Conservation (phyloP, 176 grass and related monocot species). For the Musa troglodytarum region DNA sequence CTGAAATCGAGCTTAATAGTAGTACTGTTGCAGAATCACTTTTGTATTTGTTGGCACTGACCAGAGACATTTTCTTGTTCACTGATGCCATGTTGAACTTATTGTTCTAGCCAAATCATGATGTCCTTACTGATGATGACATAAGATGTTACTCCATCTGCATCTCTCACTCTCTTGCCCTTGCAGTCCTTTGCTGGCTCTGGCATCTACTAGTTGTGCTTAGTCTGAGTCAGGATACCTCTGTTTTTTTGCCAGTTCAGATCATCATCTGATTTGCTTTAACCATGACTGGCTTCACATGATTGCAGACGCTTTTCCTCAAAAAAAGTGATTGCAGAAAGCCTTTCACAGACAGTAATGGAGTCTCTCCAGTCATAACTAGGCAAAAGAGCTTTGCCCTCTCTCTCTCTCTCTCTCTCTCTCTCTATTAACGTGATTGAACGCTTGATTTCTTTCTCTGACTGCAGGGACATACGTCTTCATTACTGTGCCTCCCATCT, state of each 20-base stretch:
- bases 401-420: too few relatives aligned
- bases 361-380: neutral
- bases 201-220: neutral
- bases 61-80: neutral
- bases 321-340: neutral
- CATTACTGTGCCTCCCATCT: too few relatives aligned
- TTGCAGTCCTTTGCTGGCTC: neutral
- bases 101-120: neutral
- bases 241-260: neutral
- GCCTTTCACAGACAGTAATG: neutral
- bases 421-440: too few relatives aligned
- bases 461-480: too few relatives aligned
- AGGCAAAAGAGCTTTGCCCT: too few relatives aligned
- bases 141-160: neutral
- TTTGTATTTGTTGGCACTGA: neutral
- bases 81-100: neutral
- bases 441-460: too few relatives aligned
- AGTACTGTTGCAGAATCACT: neutral
- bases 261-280: neutral
- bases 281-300: conserved; percentile 1
- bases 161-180: neutral
- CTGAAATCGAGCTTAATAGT: neutral
- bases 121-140: neutral
- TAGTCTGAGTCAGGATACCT: neutral
- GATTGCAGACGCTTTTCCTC: neutral